Evolutionary conservation across 2,329 filamentous ascomycete species (phyloP), one percentile per base, ranked within the genome.

Genomic region (Fusarium stilboides): DNA sequence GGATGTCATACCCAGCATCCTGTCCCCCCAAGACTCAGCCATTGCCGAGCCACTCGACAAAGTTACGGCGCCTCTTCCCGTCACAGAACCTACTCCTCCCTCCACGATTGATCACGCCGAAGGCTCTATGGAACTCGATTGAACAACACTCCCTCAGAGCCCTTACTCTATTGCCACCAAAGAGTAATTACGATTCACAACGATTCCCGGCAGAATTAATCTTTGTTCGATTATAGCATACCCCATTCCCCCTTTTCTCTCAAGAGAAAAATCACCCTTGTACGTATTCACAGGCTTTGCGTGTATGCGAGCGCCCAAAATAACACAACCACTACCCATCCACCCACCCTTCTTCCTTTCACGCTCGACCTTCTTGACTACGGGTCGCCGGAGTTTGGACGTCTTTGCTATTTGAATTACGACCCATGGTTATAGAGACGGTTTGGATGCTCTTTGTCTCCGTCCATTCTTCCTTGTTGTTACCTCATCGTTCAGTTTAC

Each of bases 111-210:
- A 81, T 47, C 77, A 80, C 40, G 78, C 74, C 26, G 79, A 81
- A 62, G 74, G 76, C 39, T 64, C 74, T 12, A 82, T 82, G 81
- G 81, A 82, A 26, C 73, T 82, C 22, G 81, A 82, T 54, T 82
- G 73, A 70, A 56, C 33, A 52, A 28, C 17, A 22, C 15, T 45
- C 28, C 33, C 43, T 55, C 15, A 14, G n/a, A 42, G 20, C 45
- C 24, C 44, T 43, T 43, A 20, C 43, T 49, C 34, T 52, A 39
- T 51, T 36, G 40, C 33, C 26, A 17, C 24, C 19, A 36, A 47
- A 55, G 63, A 58, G 46, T 65, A 53, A 63, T 57, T 17, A 57
- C 45, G 46, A 70, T 46, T 31, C 37, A 33, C 46, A 63, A 52
- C 39, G 52, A 52, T 57, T 53, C 39, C 31, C 60, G 43, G 60